These are phyloP conservation scores for Triangularia verruculosa DNA, from an alignment of 2,329 filamentous ascomycete species.

Conservation along the genomic window DNA sequence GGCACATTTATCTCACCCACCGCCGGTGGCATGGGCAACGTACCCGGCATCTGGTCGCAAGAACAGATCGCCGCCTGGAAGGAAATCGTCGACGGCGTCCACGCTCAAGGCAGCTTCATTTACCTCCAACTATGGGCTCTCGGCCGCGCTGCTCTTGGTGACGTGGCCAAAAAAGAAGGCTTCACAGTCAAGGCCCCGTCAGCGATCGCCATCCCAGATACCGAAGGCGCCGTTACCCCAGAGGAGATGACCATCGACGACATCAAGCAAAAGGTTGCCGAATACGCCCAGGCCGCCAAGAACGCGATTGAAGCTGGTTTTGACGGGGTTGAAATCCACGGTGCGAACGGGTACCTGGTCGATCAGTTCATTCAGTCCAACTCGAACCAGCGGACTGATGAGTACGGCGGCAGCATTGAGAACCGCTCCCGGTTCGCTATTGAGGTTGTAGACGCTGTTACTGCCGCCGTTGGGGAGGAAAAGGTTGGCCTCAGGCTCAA, in stretches of 20 bases:
- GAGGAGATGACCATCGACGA: conserved; percentile 49
- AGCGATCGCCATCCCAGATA: conserved; percentile 43
- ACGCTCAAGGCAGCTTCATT: conserved; percentile 57
- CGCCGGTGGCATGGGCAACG: conserved; percentile 40
- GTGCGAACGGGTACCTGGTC: conserved; percentile 57
- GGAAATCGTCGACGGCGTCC: conserved; percentile 57
- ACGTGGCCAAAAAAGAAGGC: conserved; percentile 36
- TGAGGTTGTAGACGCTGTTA: conserved; percentile 51
- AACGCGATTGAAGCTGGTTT: conserved; percentile 47
- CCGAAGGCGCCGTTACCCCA: conserved; percentile 36
- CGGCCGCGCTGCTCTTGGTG: conserved; percentile 34
- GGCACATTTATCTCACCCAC: conserved; percentile 43
- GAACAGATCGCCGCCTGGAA: conserved; percentile 58
- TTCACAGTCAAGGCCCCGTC: conserved; percentile 37
- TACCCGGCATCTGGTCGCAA: conserved; percentile 56
- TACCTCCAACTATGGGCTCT: conserved; percentile 58
- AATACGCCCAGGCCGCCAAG: conserved; percentile 53
- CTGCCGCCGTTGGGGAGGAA: conserved; percentile 37
- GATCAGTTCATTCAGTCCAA: conserved; percentile 53
- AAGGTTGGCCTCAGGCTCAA: conserved; percentile 51
- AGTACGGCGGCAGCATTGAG: conserved; percentile 52
- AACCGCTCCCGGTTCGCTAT: conserved; percentile 51
- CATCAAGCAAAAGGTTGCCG: conserved; percentile 49
- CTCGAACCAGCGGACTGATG: conserved; percentile 52
- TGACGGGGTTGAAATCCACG: conserved; percentile 46